These are phyloP conservation scores for Calonectria pseudoreteaudii DNA, from an alignment of 2,329 filamentous ascomycete genomes.

Conservation along the genomic window DNA sequence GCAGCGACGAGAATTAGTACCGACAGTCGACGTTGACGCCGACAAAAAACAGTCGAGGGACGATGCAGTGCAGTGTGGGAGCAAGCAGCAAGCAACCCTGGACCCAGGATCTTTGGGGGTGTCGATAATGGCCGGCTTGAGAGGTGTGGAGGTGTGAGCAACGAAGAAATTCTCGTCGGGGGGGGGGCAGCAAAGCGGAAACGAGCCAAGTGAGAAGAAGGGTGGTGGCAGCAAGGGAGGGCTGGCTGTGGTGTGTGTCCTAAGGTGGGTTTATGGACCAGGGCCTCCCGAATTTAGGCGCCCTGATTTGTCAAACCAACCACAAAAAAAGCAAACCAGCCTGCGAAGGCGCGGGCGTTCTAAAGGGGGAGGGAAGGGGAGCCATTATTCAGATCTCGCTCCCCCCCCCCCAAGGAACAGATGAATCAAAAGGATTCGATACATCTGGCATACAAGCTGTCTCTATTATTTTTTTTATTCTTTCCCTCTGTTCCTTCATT, in stretches of 20 bases:
- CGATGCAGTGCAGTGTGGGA: constrained; percentile 40
- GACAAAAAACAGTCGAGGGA: constrained; percentile 25
- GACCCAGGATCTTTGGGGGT: constrained; percentile 51
- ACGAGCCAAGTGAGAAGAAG: constrained; percentile 31
- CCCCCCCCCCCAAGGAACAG: background rate
- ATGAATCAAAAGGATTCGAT: background rate
- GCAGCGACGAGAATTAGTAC: constrained; percentile 19
- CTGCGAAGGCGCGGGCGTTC: background rate
- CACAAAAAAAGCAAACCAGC: constrained; percentile 1
- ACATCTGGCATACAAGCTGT: background rate
- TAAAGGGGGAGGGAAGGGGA: background rate
- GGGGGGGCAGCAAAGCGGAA: constrained; percentile 29
- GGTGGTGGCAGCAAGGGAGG: constrained; percentile 10
- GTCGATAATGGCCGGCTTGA: constrained; percentile 53
- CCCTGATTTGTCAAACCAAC: constrained; percentile 4
- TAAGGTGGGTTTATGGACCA: background rate
- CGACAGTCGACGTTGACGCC: constrained; percentile 37
- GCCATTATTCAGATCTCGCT: background rate
- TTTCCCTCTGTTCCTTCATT: background rate
- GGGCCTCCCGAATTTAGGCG: background rate
- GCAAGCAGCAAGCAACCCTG: constrained; percentile 44
- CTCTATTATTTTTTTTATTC: background rate
- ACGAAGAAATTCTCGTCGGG: constrained; percentile 48
- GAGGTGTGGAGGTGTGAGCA: constrained; percentile 53
- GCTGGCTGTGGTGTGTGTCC: background rate